A percentile compares a stretch with the other conserved stretches of the same genome.
These are phyloP conservation scores for Blastocystis sp. DNA, from an alignment of 352 stramenopile genomes.

Conservation along the genomic window DNA sequence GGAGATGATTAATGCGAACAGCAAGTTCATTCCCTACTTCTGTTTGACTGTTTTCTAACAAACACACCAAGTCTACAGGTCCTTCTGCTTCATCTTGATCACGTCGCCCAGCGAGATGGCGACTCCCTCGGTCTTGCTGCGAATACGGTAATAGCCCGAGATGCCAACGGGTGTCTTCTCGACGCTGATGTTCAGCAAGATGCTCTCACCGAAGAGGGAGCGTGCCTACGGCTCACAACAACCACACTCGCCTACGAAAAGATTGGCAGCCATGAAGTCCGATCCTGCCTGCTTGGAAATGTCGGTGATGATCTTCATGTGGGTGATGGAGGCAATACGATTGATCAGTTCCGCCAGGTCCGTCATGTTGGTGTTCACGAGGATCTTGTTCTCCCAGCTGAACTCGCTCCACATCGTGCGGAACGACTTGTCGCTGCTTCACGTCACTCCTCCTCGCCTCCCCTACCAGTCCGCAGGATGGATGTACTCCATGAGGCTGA, in stretches of 20 bases:
- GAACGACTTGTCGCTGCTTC: conserved; percentile 85
- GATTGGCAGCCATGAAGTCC: conserved; percentile 81
- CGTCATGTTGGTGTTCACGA: conserved; percentile 86
- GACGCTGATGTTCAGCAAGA: conserved; percentile 96
- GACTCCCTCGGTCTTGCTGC: conserved; percentile 99
- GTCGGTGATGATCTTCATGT: conserved; percentile 97
- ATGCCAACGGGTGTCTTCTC: conserved; percentile 72
- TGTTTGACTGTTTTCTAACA: neutral
- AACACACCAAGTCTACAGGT: conserved; percentile 34
- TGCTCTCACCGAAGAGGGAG: conserved; percentile 86
- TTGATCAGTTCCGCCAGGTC: conserved; percentile 91
- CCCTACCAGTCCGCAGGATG: conserved; percentile 72
- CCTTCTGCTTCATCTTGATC: conserved; percentile 71
- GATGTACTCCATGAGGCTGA: conserved; percentile 99
- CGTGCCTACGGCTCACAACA: conserved; percentile 71
- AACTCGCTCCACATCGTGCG: conserved; percentile 99
- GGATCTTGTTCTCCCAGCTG: conserved; percentile 99
- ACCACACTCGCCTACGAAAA: conserved; percentile 70
- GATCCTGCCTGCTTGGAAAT: conserved; percentile 67
- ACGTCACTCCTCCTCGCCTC: neutral
- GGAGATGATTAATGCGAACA: conserved; percentile 26
- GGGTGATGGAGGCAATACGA: conserved; percentile 93
- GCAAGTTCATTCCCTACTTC: conserved; percentile 17
- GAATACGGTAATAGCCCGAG: conserved; percentile 76
- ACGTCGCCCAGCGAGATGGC: conserved; percentile 93